These are phyloP conservation scores for Penicillium sp. DNA, from an alignment of 2,329 filamentous ascomycete genomes.

Conservation along the genomic window DNA sequence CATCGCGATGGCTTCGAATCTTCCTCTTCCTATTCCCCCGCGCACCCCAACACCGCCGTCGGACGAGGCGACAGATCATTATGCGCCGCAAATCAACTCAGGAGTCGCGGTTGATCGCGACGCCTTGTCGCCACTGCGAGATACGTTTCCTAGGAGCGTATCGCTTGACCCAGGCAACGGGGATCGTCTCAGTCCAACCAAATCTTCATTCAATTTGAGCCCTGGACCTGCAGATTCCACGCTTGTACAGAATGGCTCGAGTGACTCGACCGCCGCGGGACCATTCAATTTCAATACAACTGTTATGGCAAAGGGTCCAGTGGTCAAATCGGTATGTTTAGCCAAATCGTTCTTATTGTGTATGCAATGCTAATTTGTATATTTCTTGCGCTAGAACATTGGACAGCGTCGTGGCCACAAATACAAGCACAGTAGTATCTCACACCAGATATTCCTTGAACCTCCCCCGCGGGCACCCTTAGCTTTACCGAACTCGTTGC, in stretches of 20 bases:
- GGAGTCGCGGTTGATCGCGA: constrained; percentile 51
- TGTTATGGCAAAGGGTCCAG: constrained; percentile 73
- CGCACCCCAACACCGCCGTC: constrained; percentile 70
- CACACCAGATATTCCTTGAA: constrained; percentile 95
- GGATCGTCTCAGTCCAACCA: constrained; percentile 43
- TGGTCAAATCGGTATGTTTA: constrained; percentile 71
- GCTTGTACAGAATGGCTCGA: constrained; percentile 36
- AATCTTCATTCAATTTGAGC: constrained; percentile 44
- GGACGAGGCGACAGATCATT: constrained; percentile 49
- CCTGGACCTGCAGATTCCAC: constrained; percentile 36
- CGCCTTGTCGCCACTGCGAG: constrained; percentile 55
- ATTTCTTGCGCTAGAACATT: constrained; percentile 67
- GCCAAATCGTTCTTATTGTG: not conserved
- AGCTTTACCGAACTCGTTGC: constrained; percentile 87
- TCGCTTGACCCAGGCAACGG: constrained; percentile 29
- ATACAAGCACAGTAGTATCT: constrained; percentile 97
- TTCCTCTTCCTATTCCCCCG: constrained; percentile 65
- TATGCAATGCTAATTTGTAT: constrained; percentile 31
- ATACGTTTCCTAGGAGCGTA: constrained; percentile 40
- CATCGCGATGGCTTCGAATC: constrained; percentile 62
- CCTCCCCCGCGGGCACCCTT: constrained; percentile 84
- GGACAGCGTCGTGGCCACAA: constrained; percentile 93
- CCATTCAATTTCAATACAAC: constrained; percentile 97
- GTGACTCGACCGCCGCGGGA: constrained; percentile 45
- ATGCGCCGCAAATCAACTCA: constrained; percentile 32